phyloP scores from a whole-genome alignment of 78 protist species.

The Mastigamoeba balamuthi region DNA sequence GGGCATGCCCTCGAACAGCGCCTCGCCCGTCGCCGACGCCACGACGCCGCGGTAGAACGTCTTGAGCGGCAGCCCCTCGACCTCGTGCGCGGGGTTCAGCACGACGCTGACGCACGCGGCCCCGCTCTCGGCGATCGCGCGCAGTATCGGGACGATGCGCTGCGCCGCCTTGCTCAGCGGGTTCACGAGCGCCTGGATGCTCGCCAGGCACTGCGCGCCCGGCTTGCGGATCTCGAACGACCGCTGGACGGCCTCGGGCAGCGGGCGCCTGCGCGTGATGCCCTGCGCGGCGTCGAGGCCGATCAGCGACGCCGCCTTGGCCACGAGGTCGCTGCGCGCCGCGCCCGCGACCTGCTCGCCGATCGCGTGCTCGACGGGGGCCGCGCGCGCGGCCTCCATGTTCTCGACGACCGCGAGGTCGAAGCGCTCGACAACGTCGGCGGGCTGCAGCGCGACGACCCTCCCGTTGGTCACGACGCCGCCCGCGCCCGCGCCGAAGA shows the following conservation, averaged over 20 bases:
- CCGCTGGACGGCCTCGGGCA: neutral
- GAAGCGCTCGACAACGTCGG: no score
- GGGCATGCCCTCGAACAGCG: conserved; percentile 9
- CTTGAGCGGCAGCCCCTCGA: conserved; percentile 33
- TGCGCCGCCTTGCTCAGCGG: conserved; percentile 36
- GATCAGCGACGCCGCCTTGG: neutral
- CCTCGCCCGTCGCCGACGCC: neutral
- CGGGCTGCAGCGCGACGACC: no score
- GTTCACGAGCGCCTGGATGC: conserved; percentile 12
- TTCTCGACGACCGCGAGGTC: no score
- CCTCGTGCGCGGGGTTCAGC: conserved; percentile 8
- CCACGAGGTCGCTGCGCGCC: neutral
- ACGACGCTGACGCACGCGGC: conserved; percentile 6
- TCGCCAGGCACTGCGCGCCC: neutral
- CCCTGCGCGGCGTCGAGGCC: neutral
- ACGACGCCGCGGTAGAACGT: conserved; percentile 17
- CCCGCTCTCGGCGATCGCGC: conserved; percentile 5
- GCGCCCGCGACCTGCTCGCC: neutral
- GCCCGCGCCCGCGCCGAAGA: no score
- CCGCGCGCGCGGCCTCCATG: no score
- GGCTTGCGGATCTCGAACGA: neutral
- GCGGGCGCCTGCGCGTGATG: neutral
- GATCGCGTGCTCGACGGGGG: neutral
- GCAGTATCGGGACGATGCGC: conserved; percentile 18
- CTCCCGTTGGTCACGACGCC: no score